Conservation (phyloP, 805 yeast genomes). For the Starmerella powellii region DNA sequence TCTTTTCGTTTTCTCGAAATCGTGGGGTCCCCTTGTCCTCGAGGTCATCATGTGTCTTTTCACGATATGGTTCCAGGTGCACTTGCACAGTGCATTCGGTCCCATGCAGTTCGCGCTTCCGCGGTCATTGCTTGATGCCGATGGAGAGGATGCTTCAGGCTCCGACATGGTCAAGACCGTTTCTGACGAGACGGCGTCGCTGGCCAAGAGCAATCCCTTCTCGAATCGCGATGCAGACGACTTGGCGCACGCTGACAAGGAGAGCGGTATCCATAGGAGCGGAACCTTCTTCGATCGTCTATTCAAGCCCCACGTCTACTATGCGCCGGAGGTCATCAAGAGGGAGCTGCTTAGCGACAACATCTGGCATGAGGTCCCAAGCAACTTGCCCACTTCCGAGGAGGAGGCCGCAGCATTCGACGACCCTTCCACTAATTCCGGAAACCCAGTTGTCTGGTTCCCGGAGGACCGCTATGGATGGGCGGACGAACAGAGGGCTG, state of each 20-base stretch:
- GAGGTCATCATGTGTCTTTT: slow-evolving; percentile 52
- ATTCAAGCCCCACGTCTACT: slow-evolving; percentile 44
- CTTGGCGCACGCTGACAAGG: background rate
- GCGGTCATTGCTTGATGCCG: slow-evolving; percentile 23
- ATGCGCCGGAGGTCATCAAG: slow-evolving; percentile 29
- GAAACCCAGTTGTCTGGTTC: slow-evolving; percentile 76
- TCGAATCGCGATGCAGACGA: background rate
- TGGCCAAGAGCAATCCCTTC: slow-evolving; percentile 1
- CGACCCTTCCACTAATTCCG: slow-evolving; percentile 58
- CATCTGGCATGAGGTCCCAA: slow-evolving; percentile 23
- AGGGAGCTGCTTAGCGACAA: slow-evolving; percentile 24
- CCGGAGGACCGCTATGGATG: slow-evolving; percentile 84
- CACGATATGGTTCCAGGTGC: slow-evolving; percentile 59
- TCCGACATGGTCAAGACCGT: background rate
- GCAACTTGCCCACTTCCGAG: slow-evolving; percentile 25
- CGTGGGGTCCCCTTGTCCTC: slow-evolving; percentile 87
- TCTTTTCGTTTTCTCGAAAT: slow-evolving; percentile 75
- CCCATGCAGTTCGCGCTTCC: slow-evolving; percentile 38
- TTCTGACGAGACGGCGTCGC: background rate
- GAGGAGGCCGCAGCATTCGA: slow-evolving; percentile 56
- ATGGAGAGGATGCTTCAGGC: background rate
- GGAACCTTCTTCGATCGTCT: slow-evolving; percentile 35
- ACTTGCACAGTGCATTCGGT: slow-evolving; percentile 54
- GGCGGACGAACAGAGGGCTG: slow-evolving; percentile 46
- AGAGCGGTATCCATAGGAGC: background rate